These are phyloP conservation scores for Kandelia obovata DNA, from an alignment of 345 rosid genomes.

Conservation along the genomic window DNA sequence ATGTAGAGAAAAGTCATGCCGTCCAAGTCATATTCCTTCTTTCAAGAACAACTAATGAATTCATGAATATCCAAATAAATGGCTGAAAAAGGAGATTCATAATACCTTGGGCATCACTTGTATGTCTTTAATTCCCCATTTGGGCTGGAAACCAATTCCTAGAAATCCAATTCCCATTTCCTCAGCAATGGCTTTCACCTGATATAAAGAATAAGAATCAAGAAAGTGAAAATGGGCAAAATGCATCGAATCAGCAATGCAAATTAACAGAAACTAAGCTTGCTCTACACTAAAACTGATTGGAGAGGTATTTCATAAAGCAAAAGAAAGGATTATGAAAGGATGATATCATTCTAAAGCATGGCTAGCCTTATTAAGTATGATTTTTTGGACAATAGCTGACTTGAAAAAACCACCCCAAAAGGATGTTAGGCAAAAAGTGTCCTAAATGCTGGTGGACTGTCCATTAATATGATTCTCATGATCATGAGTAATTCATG, in stretches of 20 bases:
- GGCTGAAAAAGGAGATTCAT: neutral
- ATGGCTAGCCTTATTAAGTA: too few relatives aligned
- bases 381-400: too few relatives aligned
- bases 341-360: neutral
- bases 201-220: slow-evolving; percentile 4
- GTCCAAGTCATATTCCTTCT: neutral
- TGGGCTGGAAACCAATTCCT: slow-evolving; percentile 98
- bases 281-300: too few relatives aligned
- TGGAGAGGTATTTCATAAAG: neutral
- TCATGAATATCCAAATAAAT: neutral
- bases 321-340: neutral
- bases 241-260: neutral
- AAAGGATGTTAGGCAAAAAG: too few relatives aligned
- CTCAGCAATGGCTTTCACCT: slow-evolving; percentile 99
- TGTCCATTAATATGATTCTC: too few relatives aligned
- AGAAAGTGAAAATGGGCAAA: neutral
- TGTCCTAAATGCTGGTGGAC: too few relatives aligned
- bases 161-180: slow-evolving; percentile 99
- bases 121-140: slow-evolving; percentile 76
- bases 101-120: slow-evolving; percentile 98
- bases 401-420: too few relatives aligned
- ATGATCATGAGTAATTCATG: too few relatives aligned
- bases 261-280: too few relatives aligned
- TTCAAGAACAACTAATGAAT: neutral
- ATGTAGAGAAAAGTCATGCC: neutral